Base-by-base conservation (phyloP, 805 yeast genomes). In the Naumovozyma castellii region DNA sequence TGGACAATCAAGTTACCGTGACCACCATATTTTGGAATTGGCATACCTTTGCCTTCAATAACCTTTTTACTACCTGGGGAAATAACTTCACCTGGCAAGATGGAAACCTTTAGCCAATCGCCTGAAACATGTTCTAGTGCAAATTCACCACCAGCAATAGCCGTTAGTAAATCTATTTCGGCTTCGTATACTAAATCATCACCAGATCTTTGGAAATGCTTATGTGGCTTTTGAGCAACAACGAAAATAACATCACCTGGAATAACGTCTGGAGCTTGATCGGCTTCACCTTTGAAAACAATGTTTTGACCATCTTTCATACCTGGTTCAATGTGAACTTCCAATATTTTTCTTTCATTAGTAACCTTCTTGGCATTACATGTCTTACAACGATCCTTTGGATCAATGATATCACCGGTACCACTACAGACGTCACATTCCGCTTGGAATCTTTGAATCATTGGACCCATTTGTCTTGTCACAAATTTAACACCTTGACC, bases 381-480 rank as follows among this genome's bases (percentile, higher is more conserved):
- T 19, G 65, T 57, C 53, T 76, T 76, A 78, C 99, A 92, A 57
- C 87, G 76, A 67, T 86, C 95, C 69, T 82, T 82, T 39, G 88
- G 73, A 62, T 82, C 78, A 59, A 87, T 75, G 48, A 81, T 82
- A 64, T 83, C 90, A 62, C 99, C 99, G 44, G 81, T 72, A 61
- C 97, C 98, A 50, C 77, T 68, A 78, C 99, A 92, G 43, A 67
- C 80, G 52, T 84, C 90, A 82, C 99, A 92, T 40, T 78, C 79
- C 35, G 94, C 78, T 71, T 92, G 97, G 78, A 84, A 84, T 73
- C 96, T 84, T 72, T 92, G 99, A 57, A 92, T 84, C 88, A 92
- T 86, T 50, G 95, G 96, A 54, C 99, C 99, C 96, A 92, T 88
- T 68, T 92, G 97, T 71, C 95, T 84, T 39, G 96, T 85, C 50